phyloP scores from a whole-genome alignment of 768 basidiomycete genomes.

The Leccinum broughii region DNA sequence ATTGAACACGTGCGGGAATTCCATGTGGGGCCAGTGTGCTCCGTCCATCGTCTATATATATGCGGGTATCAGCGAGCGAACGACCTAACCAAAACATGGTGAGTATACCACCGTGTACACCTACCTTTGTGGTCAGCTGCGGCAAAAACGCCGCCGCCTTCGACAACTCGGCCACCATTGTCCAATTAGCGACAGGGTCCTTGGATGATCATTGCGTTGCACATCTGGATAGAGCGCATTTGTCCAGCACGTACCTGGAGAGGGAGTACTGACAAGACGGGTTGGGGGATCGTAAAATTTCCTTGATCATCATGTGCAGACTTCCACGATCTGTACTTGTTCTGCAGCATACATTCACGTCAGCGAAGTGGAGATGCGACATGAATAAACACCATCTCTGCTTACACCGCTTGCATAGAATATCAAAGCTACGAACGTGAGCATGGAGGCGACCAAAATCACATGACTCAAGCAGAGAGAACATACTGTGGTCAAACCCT shows the following conservation, averaged over 20 bases:
- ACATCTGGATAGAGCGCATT: background rate
- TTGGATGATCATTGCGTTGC: conserved; percentile 12
- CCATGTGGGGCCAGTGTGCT: conserved; percentile 71
- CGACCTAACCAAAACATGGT: conserved; percentile 21
- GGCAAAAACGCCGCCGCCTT: conserved; percentile 35
- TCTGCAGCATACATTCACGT: conserved; percentile 31
- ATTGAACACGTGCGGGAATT: conserved; percentile 56
- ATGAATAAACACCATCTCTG: background rate
- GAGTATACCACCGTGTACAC: conserved; percentile 10
- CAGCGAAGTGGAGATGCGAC: background rate
- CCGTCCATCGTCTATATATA: conserved; percentile 47
- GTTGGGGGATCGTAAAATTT: conserved; percentile 45
- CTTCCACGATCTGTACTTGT: conserved; percentile 39
- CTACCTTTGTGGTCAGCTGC: conserved; percentile 36
- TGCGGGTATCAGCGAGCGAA: conserved; percentile 36
- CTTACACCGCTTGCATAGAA: conserved; percentile 61
- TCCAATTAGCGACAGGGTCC: conserved; percentile 50
- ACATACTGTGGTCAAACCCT: conserved; percentile 63
- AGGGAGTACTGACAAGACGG: conserved; percentile 43
- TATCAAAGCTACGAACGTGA: conserved; percentile 48
- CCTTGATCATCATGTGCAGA: conserved; percentile 39
- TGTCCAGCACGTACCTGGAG: conserved; percentile 30
- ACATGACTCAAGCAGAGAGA: background rate
- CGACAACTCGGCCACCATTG: conserved; percentile 27
- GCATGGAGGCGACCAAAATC: background rate